Evolutionary conservation across 441 rosid genomes (phyloP).

Genomic region (Metrosideros polymorpha): DNA sequence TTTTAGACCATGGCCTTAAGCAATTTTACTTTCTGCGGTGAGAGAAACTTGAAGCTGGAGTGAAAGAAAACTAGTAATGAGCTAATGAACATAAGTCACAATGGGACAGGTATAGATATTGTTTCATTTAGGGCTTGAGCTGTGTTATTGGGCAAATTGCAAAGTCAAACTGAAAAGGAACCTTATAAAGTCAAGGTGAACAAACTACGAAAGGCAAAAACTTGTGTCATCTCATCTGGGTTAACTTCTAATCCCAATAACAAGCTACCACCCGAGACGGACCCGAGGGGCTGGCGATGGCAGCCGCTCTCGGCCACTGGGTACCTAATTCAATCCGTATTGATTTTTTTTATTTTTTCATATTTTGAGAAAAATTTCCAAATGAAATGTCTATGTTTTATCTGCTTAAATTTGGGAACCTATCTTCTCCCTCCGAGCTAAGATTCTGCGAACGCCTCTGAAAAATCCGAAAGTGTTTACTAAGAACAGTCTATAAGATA

Average conservation of each 20-base stretch:
- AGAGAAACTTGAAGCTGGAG: neutral
- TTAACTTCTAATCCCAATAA: neutral
- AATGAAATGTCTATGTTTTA: neutral
- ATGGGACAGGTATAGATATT: neutral
- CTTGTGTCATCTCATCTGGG: rapidly evolving
- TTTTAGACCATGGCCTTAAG: neutral
- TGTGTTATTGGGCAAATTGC: neutral
- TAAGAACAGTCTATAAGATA: neutral
- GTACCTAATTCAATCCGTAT: neutral
- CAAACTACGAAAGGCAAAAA: neutral
- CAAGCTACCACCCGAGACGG: neutral
- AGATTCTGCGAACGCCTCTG: too few relatives aligned
- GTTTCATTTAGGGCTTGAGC: neutral
- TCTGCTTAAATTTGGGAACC: neutral
- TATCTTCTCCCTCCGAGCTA: neutral
- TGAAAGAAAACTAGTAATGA: neutral
- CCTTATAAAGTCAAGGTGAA: neutral
- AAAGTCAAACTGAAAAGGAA: neutral
- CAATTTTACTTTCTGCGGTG: neutral
- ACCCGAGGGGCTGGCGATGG: neutral
- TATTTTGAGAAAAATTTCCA: neutral
- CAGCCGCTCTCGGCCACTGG: neutral
- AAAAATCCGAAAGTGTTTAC: neutral
- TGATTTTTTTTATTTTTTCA: neutral
- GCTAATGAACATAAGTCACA: neutral